These are phyloP conservation scores for Nannizziopsis arthrosporioides DNA, from an alignment of 2,329 filamentous ascomycete genomes.

Conservation along the genomic window DNA sequence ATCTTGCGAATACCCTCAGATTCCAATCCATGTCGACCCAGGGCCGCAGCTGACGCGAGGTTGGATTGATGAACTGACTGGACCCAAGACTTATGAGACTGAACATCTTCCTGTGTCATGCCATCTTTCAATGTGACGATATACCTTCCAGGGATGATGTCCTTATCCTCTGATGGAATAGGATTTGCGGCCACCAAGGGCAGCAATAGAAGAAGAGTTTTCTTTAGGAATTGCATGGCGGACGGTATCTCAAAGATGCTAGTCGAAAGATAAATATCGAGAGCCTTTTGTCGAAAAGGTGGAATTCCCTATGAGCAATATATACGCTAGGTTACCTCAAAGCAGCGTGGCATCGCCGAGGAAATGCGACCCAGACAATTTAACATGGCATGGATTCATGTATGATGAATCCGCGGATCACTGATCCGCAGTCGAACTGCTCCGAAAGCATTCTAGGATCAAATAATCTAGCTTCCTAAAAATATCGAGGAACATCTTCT, in stretches of 20 bases:
- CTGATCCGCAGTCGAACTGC: not conserved
- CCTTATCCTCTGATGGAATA: not conserved
- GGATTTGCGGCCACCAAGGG: conserved; percentile 6
- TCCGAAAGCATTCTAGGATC: not conserved
- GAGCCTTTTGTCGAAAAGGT: not conserved
- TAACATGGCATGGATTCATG: not conserved
- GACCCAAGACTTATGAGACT: conserved; percentile 7
- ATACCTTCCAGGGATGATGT: conserved; percentile 10
- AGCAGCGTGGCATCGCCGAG: not conserved
- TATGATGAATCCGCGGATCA: not conserved
- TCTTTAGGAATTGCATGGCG: conserved; percentile 2
- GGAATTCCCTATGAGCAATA: not conserved
- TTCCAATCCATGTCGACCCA: conserved; percentile 2
- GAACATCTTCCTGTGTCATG: conserved; percentile 3
- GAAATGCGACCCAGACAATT: not conserved
- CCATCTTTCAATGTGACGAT: conserved; percentile 12
- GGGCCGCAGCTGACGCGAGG: not conserved
- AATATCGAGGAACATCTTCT: not conserved
- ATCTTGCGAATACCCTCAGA: conserved; percentile 8
- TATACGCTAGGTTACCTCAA: conserved; percentile 1
- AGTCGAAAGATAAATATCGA: not conserved
- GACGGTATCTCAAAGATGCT: not conserved
- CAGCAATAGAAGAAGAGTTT: conserved; percentile 1
- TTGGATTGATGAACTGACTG: conserved; percentile 8
- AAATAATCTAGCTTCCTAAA: not conserved